Conservation (phyloP, 2,329 filamentous ascomycete genomes). For the Boeremia exigua region DNA sequence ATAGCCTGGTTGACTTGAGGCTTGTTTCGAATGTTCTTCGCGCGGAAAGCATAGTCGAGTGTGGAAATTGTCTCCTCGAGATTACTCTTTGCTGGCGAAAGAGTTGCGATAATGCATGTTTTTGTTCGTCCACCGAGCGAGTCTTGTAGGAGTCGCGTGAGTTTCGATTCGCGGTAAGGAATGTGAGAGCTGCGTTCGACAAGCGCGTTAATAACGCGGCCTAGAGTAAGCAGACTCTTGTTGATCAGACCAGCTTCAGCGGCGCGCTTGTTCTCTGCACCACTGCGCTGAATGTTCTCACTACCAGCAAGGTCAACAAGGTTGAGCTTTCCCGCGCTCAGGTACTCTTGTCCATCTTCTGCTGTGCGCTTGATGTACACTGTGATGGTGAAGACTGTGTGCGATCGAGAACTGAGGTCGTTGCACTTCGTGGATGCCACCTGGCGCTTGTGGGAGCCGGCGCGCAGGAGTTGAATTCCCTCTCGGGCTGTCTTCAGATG, state of each 20-base stretch:
- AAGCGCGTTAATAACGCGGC: conserved; percentile 95
- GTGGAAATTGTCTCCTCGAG: conserved; percentile 98
- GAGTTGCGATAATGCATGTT: conserved; percentile 96
- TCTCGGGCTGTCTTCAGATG: conserved; percentile 85
- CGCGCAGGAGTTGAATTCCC: conserved; percentile 86
- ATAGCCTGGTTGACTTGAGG: conserved; percentile 92
- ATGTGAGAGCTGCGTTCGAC: conserved; percentile 91
- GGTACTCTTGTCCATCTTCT: conserved; percentile 85
- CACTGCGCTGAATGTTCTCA: conserved; percentile 96
- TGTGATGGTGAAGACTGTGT: conserved; percentile 96
- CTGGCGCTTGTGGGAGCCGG: conserved; percentile 90
- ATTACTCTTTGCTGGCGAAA: conserved; percentile 93
- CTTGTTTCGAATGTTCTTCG: conserved; percentile 98
- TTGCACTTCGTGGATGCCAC: conserved; percentile 99
- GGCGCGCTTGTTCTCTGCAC: conserved; percentile 96
- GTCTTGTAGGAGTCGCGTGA: conserved; percentile 93
- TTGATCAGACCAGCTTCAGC: conserved; percentile 97
- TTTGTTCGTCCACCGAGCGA: conserved; percentile 95
- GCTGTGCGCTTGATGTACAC: conserved; percentile 83
- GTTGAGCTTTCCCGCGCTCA: conserved; percentile 92
- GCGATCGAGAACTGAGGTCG: conserved; percentile 93
- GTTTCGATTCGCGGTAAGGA: conserved; percentile 91
- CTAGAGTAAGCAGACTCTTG: conserved; percentile 93
- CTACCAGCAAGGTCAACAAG: conserved; percentile 95
- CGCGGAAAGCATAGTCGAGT: conserved; percentile 94